Base-by-base conservation (phyloP, 208 protist genomes). In the Trypanosoma scelopori region DNA sequence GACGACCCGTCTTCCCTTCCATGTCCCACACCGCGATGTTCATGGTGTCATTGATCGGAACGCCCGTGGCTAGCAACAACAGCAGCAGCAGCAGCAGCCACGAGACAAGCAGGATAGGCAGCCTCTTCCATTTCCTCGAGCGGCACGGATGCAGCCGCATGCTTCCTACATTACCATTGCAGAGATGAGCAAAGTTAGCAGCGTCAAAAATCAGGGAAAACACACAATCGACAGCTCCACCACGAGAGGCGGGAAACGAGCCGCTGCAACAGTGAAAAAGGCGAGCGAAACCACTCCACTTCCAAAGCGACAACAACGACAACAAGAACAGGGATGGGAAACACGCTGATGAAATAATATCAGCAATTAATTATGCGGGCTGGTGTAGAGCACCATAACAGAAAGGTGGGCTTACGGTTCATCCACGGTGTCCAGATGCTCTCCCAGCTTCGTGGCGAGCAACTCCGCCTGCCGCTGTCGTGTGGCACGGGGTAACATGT, bases 391-490 rank as follows among this genome's bases (percentile, higher is more conserved):
- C 43, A 5, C n/a, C 43, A 23, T 47, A 16, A 22, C 32, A 37
- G 32, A 37, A 3, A 37, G n/a, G n/a, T n/a, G 39, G 3, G n/a
- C 12, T 56, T 23, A 63, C 37, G 18, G n/a, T 9, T 46, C 22
- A 49, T 83, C 82, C 50, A 89, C 27, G 1, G 69, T 69, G n/a
- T 13, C 27, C 32, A 60, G 55, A 48, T 39, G 46, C 9, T 59
- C 49, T 22, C 67, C 59, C 20, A 73, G 35, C 35, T 52, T 61
- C 5, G 78, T 63, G 15, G 87, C 74, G 22, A 93, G 74, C 16
- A 74, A 9, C 35, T 69, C 81, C 15, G 87, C 87, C 50, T 93
- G 87, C 27, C 76, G 62, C 50, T 76, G 65, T 12, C 87, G 68
- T 52, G 73, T 57, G 15, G 18, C 12, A 28, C 63, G 67, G 0